phyloP scores from a whole-genome alignment of 305 asterid genomes.

The Fraxinus paxiana region DNA sequence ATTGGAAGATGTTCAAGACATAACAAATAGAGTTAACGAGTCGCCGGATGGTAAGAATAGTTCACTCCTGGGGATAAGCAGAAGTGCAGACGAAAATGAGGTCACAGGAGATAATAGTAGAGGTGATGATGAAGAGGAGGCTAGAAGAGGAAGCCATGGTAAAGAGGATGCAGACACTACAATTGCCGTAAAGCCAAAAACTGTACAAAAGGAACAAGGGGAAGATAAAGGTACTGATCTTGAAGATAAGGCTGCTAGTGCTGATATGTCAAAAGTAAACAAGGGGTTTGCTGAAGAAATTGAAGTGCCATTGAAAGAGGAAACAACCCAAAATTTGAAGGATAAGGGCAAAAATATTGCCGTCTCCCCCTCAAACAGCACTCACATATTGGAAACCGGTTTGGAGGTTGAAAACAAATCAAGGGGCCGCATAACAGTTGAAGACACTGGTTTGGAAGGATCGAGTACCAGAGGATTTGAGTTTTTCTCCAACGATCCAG shows the following conservation, averaged over 20 bases:
- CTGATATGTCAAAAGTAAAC: constrained; percentile 22
- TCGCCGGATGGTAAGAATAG: constrained; percentile 34
- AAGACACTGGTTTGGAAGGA: constrained; percentile 57
- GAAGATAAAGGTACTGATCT: constrained; percentile 33
- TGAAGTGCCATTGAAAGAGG: constrained; percentile 40
- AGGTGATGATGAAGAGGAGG: constrained; percentile 31
- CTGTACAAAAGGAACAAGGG: constrained; percentile 34
- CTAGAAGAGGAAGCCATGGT: constrained; percentile 29
- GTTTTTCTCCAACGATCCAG: constrained; percentile 71
- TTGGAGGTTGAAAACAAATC: constrained; percentile 44
- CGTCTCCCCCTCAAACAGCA: constrained; percentile 33
- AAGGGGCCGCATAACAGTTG: constrained; percentile 30
- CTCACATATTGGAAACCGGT: constrained; percentile 31
- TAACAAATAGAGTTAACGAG: constrained; percentile 29
- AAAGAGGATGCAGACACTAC: constrained; percentile 39
- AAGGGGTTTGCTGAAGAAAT: constrained; percentile 32
- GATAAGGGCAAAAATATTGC: constrained; percentile 72
- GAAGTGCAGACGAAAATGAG: constrained; percentile 34
- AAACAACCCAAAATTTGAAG: constrained; percentile 35
- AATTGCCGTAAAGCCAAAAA: constrained; percentile 37
- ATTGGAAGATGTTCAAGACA: constrained; percentile 38
- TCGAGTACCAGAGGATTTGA: constrained; percentile 72
- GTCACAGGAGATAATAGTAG: constrained; percentile 31
- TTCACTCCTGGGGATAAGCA: constrained; percentile 27
- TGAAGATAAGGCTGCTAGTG: constrained; percentile 40